Base-by-base conservation (phyloP, 768 basidiomycete genomes). In the Leccinum longicurvipes region DNA sequence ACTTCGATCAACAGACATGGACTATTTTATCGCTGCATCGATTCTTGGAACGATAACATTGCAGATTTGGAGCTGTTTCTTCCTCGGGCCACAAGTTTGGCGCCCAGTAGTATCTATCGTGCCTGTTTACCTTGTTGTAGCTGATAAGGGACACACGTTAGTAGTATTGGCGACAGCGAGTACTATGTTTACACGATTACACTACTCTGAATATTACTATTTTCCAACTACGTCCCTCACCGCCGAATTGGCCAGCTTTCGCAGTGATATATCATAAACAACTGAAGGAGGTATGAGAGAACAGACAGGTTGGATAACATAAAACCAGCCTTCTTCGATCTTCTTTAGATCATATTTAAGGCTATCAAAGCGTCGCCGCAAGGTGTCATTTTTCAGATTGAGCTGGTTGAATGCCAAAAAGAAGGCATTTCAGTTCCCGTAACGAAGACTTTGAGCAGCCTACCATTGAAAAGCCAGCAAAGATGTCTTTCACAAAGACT, bases 321-420 rank as follows among this genome's bases (percentile, higher is more conserved):
- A 15, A 24, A 27, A 61, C 76, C 47, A 54, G 82, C 91, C 90
- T 84, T 92, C 91, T 74, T 92, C 90, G 17, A 93, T 87, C 64
- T 91, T 91, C 70, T 91, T 91, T 58, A 93, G 81, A 66, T 91
- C 91, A 59, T 92, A 93, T 65, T 93, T 92, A 31, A 92, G 74
- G 59, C 87, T 83, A 65, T 92, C 90, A 65, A 88, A 93, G 51
- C 89, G 75, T 56, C 88, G 80, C 4, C 90, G 83, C 17, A 93
- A 73, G 0, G 76, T 65, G 63, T 92, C 91, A 55, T 92, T 92
- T 66, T 92, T 92, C 19, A 93, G 74, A 63, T 91, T 93, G 14
- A 93, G 76, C 90, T 68, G 90, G 10, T 52, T 54, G 15, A 59
- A 50, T 58, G 42, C 17, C 50, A 9, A 27, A 49, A 45, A 53